These are phyloP conservation scores for Mrakia frigida DNA, from an alignment of 768 basidiomycete species.

Conservation along the genomic window DNA sequence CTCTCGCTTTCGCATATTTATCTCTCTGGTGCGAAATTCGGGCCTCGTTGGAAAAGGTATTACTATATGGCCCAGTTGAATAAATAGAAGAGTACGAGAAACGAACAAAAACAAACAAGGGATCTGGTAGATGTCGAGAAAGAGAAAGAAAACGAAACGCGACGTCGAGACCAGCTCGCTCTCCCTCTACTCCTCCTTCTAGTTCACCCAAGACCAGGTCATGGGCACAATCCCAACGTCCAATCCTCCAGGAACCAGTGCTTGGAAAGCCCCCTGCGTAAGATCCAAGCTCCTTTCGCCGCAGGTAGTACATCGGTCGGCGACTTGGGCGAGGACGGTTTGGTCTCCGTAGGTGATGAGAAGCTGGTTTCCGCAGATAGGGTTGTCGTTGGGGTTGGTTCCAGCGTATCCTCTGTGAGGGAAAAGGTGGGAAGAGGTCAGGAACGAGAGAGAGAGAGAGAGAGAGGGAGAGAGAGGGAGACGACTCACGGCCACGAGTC, in stretches of 20 bases:
- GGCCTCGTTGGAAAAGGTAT: no score
- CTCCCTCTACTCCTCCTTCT: background rate
- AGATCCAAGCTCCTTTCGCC: slow-evolving; percentile 34
- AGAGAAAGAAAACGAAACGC: background rate
- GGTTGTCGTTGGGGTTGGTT: slow-evolving; percentile 68
- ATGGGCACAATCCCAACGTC: slow-evolving; percentile 32
- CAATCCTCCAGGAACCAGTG: slow-evolving; percentile 30
- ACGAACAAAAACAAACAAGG: background rate
- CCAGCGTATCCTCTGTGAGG: slow-evolving; percentile 44
- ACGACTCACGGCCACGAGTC: slow-evolving; percentile 53
- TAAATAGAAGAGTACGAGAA: background rate
- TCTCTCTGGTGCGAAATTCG: no score
- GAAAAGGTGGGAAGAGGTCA: background rate
- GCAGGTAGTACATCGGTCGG: slow-evolving; percentile 64
- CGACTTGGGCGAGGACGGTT: slow-evolving; percentile 51
- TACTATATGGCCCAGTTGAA: background rate
- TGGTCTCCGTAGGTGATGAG: slow-evolving; percentile 31
- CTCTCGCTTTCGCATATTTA: no score
- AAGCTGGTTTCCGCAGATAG: slow-evolving; percentile 58
- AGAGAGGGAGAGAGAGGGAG: background rate
- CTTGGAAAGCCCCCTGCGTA: slow-evolving; percentile 29
- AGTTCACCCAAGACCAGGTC: slow-evolving; percentile 34
- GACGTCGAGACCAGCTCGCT: background rate
- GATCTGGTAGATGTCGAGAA: no score
- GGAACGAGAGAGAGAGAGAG: background rate